phyloP scores from a whole-genome alignment of 305 asterid species.

The Striga hermonthica region DNA sequence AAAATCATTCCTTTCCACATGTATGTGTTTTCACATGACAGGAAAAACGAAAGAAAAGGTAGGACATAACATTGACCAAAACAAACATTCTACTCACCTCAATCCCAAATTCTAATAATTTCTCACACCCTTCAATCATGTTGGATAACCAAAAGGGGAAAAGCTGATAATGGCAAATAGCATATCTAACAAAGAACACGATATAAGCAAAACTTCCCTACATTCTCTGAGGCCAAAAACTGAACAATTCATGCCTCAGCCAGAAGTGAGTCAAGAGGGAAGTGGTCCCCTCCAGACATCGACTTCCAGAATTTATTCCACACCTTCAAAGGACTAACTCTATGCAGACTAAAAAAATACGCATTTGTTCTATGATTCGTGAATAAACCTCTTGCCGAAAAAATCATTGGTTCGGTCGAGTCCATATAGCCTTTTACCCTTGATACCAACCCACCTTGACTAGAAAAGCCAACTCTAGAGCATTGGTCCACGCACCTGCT shows the following conservation, averaged over 20 bases:
- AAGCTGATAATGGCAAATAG: too few relatives aligned
- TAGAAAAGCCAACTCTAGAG: conserved; percentile 35
- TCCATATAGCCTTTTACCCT: conserved; percentile 59
- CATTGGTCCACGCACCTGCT: conserved; percentile 8
- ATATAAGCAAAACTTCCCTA: neutral
- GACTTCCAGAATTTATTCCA: conserved; percentile 59
- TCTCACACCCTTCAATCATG: too few relatives aligned
- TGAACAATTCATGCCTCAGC: conserved; percentile 28
- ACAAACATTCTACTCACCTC: too few relatives aligned
- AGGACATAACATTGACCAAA: too few relatives aligned
- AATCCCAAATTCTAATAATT: too few relatives aligned
- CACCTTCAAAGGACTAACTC: conserved; percentile 50
- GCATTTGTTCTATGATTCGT: conserved; percentile 32
- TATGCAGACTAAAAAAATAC: conserved; percentile 32
- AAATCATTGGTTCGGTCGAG: conserved; percentile 51
- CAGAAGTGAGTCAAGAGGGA: conserved; percentile 33
- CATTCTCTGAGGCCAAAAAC: neutral
- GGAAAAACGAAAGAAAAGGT: too few relatives aligned
- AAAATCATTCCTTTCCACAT: too few relatives aligned
- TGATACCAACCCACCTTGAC: conserved; percentile 51
- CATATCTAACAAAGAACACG: neutral
- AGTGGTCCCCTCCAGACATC: conserved; percentile 32
- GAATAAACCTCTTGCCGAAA: conserved; percentile 71
- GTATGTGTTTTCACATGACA: too few relatives aligned
- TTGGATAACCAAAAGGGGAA: too few relatives aligned